Conservation (phyloP, 2,329 filamentous ascomycete species). For the Verticillium zaregamsianum region DNA sequence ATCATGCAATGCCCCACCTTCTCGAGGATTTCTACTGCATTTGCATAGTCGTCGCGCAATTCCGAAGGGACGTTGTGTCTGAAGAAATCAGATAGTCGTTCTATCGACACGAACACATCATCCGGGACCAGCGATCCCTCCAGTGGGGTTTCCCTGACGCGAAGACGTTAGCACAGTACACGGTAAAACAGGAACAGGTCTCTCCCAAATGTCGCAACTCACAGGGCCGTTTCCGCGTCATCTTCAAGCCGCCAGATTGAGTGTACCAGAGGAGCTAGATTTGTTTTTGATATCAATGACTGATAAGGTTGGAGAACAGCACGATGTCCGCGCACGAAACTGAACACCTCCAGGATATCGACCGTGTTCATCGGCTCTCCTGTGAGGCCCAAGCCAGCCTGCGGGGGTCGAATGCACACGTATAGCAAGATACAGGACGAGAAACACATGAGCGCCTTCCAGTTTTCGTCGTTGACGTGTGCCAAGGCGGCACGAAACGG, state of each 20-base stretch:
- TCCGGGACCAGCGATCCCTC: not conserved
- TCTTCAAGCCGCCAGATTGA: not conserved
- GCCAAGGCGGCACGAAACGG: conserved; percentile 19
- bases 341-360: not conserved
- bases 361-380: not conserved
- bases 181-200: not conserved
- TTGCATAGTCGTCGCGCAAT: conserved; percentile 13
- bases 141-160: not conserved
- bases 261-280: not conserved
- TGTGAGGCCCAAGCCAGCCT: not conserved
- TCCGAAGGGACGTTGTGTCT: not conserved
- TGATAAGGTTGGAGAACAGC: not conserved
- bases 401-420: not conserved
- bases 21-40: conserved; percentile 14
- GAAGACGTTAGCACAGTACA: not conserved
- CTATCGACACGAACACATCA: not conserved
- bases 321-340: not conserved
- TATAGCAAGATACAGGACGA: conserved; percentile 21
- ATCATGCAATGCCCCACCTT: conserved; percentile 13
- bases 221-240: not conserved
- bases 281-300: not conserved
- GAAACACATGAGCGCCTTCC: conserved; percentile 32
- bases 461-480: conserved; percentile 13
- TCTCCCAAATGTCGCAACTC: not conserved
- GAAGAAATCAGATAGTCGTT: not conserved